Percentiles rank a stretch among this genome's conserved stretches.
phyloP scores from a whole-genome alignment of 2,329 filamentous ascomycete genomes.

The Alternaria brassicae region DNA sequence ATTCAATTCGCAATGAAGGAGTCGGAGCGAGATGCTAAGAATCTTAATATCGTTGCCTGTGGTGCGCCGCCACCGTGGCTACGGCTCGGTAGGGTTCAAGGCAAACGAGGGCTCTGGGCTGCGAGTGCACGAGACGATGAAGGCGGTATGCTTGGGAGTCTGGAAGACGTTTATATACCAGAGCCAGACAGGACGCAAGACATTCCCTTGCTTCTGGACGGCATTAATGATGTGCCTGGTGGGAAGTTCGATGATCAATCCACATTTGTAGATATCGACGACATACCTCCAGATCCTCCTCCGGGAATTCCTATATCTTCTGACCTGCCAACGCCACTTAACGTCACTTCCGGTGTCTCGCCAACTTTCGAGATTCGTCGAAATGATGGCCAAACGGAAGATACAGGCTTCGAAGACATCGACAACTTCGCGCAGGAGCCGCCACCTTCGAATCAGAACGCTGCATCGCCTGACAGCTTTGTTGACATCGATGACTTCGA shows the following conservation, averaged over 20 bases:
- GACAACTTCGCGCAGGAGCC: slow-evolving; percentile 31
- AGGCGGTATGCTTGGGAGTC: slow-evolving; percentile 39
- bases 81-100: slow-evolving; percentile 25
- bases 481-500: slow-evolving; percentile 39
- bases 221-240: slow-evolving; percentile 13
- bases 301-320: slow-evolving; percentile 31
- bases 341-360: not conserved
- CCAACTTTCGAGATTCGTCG: not conserved
- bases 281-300: slow-evolving; percentile 15
- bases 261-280: slow-evolving; percentile 32
- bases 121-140: slow-evolving; percentile 44
- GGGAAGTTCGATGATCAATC: not conserved
- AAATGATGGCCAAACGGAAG: not conserved
- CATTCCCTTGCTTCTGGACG: slow-evolving; percentile 38
- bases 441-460: slow-evolving; percentile 40
- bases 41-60: not conserved
- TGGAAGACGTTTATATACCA: slow-evolving; percentile 36
- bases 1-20: slow-evolving; percentile 46
- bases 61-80: slow-evolving; percentile 23
- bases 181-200: slow-evolving; percentile 43
- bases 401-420: slow-evolving; percentile 32
- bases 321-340: slow-evolving; percentile 27
- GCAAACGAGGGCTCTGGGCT: slow-evolving; percentile 41
- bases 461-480: slow-evolving; percentile 28
- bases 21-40: slow-evolving; percentile 38